Evolutionary conservation across 305 asterid species (phyloP).

Genomic region (Nicotiana rustica): DNA sequence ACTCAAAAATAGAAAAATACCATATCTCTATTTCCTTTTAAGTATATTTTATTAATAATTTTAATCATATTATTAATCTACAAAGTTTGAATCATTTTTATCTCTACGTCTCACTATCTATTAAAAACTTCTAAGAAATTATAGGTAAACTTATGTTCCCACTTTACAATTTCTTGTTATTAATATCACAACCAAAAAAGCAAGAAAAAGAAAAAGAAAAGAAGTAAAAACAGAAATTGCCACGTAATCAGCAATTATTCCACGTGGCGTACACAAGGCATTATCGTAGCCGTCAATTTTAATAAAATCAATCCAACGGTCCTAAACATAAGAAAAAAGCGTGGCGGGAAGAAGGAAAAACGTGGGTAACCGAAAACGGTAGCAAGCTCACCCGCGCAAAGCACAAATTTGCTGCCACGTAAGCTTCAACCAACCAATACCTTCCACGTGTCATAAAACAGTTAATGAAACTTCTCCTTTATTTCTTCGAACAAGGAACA

Average conservation of each 20-base stretch:
- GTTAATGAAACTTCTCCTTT: neutral
- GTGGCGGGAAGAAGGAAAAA: conserved; percentile 42
- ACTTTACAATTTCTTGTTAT: too few species aligned
- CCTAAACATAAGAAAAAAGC: neutral
- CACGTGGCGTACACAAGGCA: neutral
- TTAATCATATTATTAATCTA: too few species aligned
- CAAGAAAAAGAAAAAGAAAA: neutral
- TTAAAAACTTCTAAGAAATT: too few species aligned
- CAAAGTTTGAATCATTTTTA: too few species aligned
- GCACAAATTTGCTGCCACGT: conserved; percentile 38
- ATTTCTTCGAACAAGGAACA: neutral
- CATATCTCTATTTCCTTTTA: too few species aligned
- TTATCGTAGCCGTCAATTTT: neutral
- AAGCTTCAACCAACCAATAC: conserved; percentile 27
- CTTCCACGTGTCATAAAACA: neutral
- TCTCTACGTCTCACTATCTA: too few species aligned
- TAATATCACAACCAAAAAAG: too few species aligned
- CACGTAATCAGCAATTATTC: neutral
- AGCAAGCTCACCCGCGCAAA: conserved; percentile 40
- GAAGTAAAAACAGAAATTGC: neutral
- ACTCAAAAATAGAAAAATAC: too few species aligned
- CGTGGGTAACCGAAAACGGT: conserved; percentile 52
- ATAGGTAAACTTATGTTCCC: too few species aligned
- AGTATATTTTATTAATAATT: too few species aligned
- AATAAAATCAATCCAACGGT: neutral